Base-by-base conservation (phyloP, 805 yeast genomes). In the Zygosaccharomyces kombuchaensis region DNA sequence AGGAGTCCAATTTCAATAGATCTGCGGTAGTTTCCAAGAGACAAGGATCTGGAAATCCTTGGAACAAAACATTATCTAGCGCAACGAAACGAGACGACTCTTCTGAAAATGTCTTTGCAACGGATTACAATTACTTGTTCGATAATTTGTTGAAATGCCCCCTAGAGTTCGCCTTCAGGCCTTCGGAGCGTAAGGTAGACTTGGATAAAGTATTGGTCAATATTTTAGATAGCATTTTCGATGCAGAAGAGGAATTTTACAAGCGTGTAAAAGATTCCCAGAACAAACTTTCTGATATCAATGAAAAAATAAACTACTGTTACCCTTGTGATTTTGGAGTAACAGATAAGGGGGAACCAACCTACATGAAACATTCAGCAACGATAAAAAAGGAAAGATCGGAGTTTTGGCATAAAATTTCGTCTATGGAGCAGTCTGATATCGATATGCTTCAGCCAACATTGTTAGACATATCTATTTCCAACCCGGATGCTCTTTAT, bases 1-100 rank as follows among this genome's bases (percentile, higher is more conserved):
- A 60, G 29, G 65, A 60, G 45, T 58, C 63, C 3, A 60, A 60
- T 27, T 58, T 56, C 26, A 60, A 60, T 41, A 53, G 64, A 48
- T 58, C 63, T 13, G 55, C 56, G 1, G 36, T 52, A 9, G 39
- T 58, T 25, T 52, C 58, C 7, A 40, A 31, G 22, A 43, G n/a
- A 26, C 55, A 53, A 29, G 44, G 48, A 6, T 47, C 61, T 2
- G 60, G 53, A 1, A 53, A 50, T 22, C 42, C 53, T 5, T 57
- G 62, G 60, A 52, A 56, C 34, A 51, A 43, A 30, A 40, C 44
- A 4, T 40, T 36, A 8, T 46, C 55, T 7, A 49, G 53, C 23
- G 36, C 53, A 9, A 51, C 51, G 25, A 57, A 55, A 44, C 46
- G 36, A 10, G 46, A 44, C 16, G 9, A 22, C n/a, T 43, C 44